Evolutionary conservation across 1,284 basidiomycete genomes (phyloP), one percentile per base, ranked within the genome.

Genomic region (Malassezia psittaci): DNA sequence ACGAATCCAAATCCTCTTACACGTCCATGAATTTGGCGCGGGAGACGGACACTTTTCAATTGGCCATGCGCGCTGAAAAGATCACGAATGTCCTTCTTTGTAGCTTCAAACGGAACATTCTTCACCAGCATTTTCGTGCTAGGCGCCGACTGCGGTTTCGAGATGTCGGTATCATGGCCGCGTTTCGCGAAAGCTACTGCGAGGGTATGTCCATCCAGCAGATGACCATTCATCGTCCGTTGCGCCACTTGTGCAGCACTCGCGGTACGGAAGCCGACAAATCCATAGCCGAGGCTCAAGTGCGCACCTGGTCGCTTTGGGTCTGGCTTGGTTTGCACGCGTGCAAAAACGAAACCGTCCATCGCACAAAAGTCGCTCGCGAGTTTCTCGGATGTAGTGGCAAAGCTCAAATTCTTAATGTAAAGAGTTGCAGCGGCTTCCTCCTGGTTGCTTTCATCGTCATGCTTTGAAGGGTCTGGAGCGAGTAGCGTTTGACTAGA

Each of bases 71-170:
- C 82, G 19, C 87, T 52, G 54, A 63, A 63, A 29, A 96, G 77
- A 60, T 88, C 85, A 51, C 86, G 81, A 18, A 98, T 81, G 65
- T 98, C 93, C 77, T 87, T 89, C 79, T 88, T 90, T 41, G 85
- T 87, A 45, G 86, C 88, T 77, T 98, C 93, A 78, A 98, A 98
- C 18, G 93, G 90, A 59, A 96, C 80, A 72, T 98, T 98, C 81
- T 96, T 98, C 67, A 96, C 87, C 45, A 96, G 82, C 79, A 96
- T 61, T 60, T 72, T 74, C 19, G 69, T 71, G 10, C 72, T 61
- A 11, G 75, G 38, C 12, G 63, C 51, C 11, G 41, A 38, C 16
- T 43, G 75, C 57, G 70, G 74, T 60, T 76, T 64, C 60, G 62
- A 63, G 34, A 68, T 69, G 53, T 75, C 69, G n/a, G 70, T 73